Base-by-base conservation (phyloP, 306 rosid genomes). In the Gynostemma pentaphyllum region DNA sequence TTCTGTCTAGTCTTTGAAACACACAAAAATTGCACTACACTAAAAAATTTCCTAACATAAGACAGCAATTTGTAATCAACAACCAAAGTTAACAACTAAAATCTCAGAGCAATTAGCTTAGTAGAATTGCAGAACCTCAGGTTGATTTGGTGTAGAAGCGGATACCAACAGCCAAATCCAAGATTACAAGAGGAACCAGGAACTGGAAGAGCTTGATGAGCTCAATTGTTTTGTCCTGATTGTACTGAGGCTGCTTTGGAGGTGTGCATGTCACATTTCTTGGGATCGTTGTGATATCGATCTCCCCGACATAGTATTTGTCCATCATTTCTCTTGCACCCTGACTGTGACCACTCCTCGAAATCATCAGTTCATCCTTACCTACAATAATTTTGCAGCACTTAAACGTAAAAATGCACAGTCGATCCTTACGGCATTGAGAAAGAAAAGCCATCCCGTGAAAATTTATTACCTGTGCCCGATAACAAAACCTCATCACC, bases 341-440 rank as follows among this genome's bases (percentile, higher is more conserved):
- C 9, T n/a, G n/a, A n/a, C n/a, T n/a, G n/a, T 81, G 85, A 67
- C 85, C 55, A 77, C 82, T 81, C 85, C 72, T 81, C 85, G 37
- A 81, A 81, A 77, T 81, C 85, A 65, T 81, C 85, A 5, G 85
- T 81, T 74, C 85, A 65, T 81, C 85, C 74, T 81, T 81, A 53
- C 85, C 85, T 80, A 2, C 15, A 0, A 19, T 1, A 10, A 21
- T 7, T 12, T 45, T n/a, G 51, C 12, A 9, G 12, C 16, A 4
- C 1, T 23, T 28, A 45, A 9, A 18, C 2, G 18, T n/a, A n/a
- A n/a, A n/a, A n/a, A 45, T 1, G 37, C 34, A 26, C 8, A 26
- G 13, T 40, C 23, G 27, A 13, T 44, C 37, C 4, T 4, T 47
- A 14, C 18, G 11, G 23, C 10, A 39, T 29, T 42, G 11, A 27